Evolutionary conservation across 2,329 filamentous ascomycete genomes (phyloP).

Genomic region (Truncatella angustata): DNA sequence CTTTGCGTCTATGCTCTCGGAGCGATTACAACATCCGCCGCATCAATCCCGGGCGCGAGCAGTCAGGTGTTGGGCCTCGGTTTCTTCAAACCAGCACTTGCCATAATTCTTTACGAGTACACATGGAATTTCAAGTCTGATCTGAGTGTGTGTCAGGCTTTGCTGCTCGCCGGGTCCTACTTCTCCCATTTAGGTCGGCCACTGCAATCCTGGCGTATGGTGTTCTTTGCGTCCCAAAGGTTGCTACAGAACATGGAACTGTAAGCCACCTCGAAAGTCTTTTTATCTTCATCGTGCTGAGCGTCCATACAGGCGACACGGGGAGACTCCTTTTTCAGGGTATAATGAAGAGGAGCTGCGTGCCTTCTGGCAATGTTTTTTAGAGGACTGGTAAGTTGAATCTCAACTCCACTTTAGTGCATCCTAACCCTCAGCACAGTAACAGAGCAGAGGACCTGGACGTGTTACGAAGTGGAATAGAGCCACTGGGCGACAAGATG

Average conservation of each 20-base stretch:
- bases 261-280: constrained; percentile 16
- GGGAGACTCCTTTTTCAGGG: constrained; percentile 17
- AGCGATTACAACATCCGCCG: constrained; percentile 19
- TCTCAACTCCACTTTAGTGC: background rate
- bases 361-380: constrained; percentile 70
- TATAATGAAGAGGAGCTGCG: constrained; percentile 49
- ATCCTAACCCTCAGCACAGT: constrained; percentile 32
- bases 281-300: constrained; percentile 3
- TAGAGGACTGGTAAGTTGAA: constrained; percentile 61
- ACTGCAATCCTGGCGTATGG: constrained; percentile 34
- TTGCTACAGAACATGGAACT: constrained; percentile 29
- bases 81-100: constrained; percentile 33
- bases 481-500: constrained; percentile 34
- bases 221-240: constrained; percentile 28
- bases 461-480: constrained; percentile 33
- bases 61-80: constrained; percentile 27
- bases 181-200: constrained; percentile 35
- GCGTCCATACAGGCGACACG: constrained; percentile 16
- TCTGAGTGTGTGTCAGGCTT: constrained; percentile 30
- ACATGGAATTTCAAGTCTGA: constrained; percentile 32
- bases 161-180: constrained; percentile 35
- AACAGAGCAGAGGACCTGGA: constrained; percentile 68
- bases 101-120: constrained; percentile 30
- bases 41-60: constrained; percentile 15
- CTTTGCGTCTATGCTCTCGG: constrained; percentile 36